A percentile compares a stretch with the other conserved stretches of the same genome.
Conservation (phyloP, 331 rosid species). For the Telfairia occidentalis region DNA sequence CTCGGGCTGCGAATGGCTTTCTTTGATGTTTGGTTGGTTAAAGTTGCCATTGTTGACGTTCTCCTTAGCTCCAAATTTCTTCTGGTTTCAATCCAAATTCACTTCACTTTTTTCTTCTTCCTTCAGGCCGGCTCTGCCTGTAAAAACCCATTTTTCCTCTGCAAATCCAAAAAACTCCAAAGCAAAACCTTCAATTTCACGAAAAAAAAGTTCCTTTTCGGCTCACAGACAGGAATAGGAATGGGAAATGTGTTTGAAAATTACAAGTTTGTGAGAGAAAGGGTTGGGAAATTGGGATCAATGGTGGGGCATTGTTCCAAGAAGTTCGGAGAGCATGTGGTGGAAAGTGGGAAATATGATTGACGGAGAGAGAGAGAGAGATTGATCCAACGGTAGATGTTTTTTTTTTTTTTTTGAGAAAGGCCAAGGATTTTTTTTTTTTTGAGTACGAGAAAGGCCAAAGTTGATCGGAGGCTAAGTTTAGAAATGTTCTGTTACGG, state of each 20-base stretch:
- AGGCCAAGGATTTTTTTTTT: too few relatives aligned
- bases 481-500: not conserved
- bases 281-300: not conserved
- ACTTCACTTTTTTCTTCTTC: too few relatives aligned
- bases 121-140: not conserved
- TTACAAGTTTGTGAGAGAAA: not conserved
- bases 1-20: slow-evolving; percentile 32
- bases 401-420: not conserved
- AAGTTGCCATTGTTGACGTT: slow-evolving; percentile 32
- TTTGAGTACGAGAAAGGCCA: not conserved
- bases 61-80: too few relatives aligned
- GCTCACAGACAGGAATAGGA: not conserved
- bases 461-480: not conserved
- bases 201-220: not conserved
- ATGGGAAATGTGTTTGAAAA: not conserved
- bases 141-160: not conserved
- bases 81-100: not conserved
- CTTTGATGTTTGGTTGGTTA: slow-evolving; percentile 42
- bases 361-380: not conserved
- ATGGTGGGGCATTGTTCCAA: slow-evolving; percentile 3
- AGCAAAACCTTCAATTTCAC: not conserved
- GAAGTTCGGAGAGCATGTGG: not conserved
- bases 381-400: not conserved
- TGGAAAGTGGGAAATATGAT: not conserved
- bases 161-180: not conserved